These are phyloP conservation scores for Quercus mongolica DNA, from an alignment of 306 rosid species.

Conservation along the genomic window DNA sequence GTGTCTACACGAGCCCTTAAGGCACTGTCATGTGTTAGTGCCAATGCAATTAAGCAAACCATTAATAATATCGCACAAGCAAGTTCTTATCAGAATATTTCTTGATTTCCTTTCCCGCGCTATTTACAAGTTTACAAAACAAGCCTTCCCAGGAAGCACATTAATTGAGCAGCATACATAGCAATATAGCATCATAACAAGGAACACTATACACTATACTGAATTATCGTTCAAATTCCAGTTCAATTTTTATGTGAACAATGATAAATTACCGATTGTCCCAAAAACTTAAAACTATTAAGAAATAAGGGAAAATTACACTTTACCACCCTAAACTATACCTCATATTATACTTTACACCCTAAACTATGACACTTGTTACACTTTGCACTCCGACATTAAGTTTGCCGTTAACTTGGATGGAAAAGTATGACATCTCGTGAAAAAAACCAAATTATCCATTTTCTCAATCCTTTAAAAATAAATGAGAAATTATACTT, in stretches of 20 bases:
- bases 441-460: too few relatives aligned
- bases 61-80: neutral
- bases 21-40: neutral
- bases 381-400: too few relatives aligned
- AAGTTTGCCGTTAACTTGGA: too few relatives aligned
- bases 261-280: too few relatives aligned
- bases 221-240: neutral
- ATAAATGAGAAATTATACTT: too few relatives aligned
- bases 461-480: too few relatives aligned
- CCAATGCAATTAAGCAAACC: neutral
- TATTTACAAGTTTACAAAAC: neutral
- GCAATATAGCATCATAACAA: slow-evolving; percentile 1
- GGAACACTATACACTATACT: neutral
- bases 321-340: too few relatives aligned
- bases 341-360: too few relatives aligned
- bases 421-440: too few relatives aligned
- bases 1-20: neutral
- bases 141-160: neutral
- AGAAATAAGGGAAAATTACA: too few relatives aligned
- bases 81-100: neutral
- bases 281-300: too few relatives aligned
- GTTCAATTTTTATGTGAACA: neutral
- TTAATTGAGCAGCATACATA: neutral
- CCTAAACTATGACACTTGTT: too few relatives aligned
- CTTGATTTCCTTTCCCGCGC: neutral